Conservation (phyloP, 2,329 filamentous ascomycete genomes). For the Periglandula ipomoeae region DNA sequence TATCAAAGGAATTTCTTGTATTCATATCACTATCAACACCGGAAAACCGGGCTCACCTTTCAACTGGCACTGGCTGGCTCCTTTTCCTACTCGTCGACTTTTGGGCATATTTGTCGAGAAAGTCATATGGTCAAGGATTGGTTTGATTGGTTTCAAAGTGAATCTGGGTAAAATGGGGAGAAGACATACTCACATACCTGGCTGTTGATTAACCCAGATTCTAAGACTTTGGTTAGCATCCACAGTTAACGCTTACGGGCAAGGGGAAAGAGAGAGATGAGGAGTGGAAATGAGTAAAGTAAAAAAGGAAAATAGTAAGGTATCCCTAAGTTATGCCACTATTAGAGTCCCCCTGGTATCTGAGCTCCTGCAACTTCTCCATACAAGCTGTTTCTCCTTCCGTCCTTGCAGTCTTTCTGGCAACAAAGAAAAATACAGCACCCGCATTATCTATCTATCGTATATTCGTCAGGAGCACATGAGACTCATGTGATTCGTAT, state of each 20-base stretch:
- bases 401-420: neutral
- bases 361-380: neutral
- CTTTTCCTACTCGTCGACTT: neutral
- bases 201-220: slow-evolving; percentile 1
- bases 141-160: neutral
- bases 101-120: no score
- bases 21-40: no score
- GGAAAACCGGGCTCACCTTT: neutral
- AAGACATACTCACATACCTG: slow-evolving; percentile 3
- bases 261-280: neutral
- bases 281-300: slow-evolving; percentile 1
- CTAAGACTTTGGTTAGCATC: slow-evolving; percentile 5
- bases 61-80: neutral
- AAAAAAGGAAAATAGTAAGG: neutral
- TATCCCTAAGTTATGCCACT: neutral
- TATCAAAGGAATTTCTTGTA: no score
- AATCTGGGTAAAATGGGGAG: neutral
- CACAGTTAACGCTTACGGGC: neutral
- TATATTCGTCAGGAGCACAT: neutral
- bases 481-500: neutral
- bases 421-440: neutral
- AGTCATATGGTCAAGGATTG: no score
- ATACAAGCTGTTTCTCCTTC: neutral
- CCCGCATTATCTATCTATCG: neutral
- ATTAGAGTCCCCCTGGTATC: neutral